Base-by-base conservation (phyloP, 371 early-diverging fungal species). In the Mucor racemosus region DNA sequence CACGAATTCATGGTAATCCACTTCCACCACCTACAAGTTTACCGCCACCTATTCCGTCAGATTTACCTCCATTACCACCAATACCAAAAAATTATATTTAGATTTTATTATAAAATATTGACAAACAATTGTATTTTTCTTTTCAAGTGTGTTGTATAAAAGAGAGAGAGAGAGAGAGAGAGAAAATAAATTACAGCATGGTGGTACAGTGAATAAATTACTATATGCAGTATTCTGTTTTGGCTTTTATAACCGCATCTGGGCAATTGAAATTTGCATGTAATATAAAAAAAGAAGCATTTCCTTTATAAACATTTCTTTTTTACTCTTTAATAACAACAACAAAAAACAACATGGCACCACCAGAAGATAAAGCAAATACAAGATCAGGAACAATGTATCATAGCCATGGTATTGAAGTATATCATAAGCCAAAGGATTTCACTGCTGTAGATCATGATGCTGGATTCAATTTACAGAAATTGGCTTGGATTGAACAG, bases 1-100 rank as follows among this genome's bases (percentile, higher is more conserved):
- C 63, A 39, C 65, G 67, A 14, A 44, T 67, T n/a, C 63, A 54
- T 13, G 66, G 66, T 15, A 58, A 59, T 3, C 62, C 72, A 14
- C 60, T 74, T 54, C 72, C 77, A 21, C 77, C 77, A n/a, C 77
- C 77, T 7, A 68, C 72, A 15, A 46, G 67, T 56, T 46, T 69
- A 17, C 72, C 72, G 0, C 77, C 77, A 26, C 74, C 77, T 55
- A 62, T 74, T 40, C 74, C 76, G 17, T 46, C 65, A 26, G 62
- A 56, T 7, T 61, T 74, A 60, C 77, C 77, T 15, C 60, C 74
- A 6, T 56, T 70, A 48, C 72, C 73, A 5, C 61, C 58, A 11
- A 34, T 62, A 34, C 58, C 66, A 36, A 58, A 57, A 48, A 50
- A 64, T 13, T 56, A 64, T 2, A 21, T 35, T 42, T 64, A 62